Percentiles rank a stretch among this genome's conserved stretches.
These are phyloP conservation scores for Penicillium sp. DNA, from an alignment of 2,329 filamentous ascomycete species.

Conservation along the genomic window DNA sequence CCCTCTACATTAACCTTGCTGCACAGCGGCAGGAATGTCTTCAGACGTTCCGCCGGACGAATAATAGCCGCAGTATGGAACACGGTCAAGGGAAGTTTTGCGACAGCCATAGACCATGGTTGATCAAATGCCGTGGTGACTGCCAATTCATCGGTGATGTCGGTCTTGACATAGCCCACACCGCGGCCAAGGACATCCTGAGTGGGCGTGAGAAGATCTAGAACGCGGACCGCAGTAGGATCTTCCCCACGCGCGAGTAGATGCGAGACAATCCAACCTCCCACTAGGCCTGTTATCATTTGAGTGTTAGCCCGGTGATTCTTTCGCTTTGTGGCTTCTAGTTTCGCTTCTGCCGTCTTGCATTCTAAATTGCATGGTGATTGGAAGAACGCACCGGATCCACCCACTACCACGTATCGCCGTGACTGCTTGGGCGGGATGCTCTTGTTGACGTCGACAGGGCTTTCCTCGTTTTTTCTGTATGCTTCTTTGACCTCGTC, in stretches of 20 bases:
- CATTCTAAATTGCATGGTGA: too few relatives aligned
- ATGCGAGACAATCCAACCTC: constrained; percentile 54
- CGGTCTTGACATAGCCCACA: constrained; percentile 49
- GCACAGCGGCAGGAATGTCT: constrained; percentile 46
- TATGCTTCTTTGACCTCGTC: constrained; percentile 35
- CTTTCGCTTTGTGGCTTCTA: background rate
- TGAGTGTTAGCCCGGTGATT: constrained; percentile 5
- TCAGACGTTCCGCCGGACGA: constrained; percentile 50
- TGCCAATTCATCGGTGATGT: constrained; percentile 50
- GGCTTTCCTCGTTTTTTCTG: constrained; percentile 25
- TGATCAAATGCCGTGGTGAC: constrained; percentile 48
- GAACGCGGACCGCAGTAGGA: constrained; percentile 52
- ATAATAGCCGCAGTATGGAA: constrained; percentile 59
- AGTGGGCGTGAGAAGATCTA: constrained; percentile 51
- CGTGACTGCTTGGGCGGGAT: constrained; percentile 39
- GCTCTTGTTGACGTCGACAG: constrained; percentile 34
- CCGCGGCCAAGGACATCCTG: constrained; percentile 44
- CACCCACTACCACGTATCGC: constrained; percentile 42
- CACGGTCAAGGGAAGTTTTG: constrained; percentile 52
- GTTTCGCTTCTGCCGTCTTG: background rate
- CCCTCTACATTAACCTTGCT: constrained; percentile 53
- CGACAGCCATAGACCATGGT: constrained; percentile 47
- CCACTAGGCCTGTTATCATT: constrained; percentile 50
- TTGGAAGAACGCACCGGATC: constrained; percentile 32
- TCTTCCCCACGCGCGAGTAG: constrained; percentile 54